Evolutionary conservation across 768 basidiomycete genomes (phyloP).

Genomic region (Phanerodontia chrysosporium): DNA sequence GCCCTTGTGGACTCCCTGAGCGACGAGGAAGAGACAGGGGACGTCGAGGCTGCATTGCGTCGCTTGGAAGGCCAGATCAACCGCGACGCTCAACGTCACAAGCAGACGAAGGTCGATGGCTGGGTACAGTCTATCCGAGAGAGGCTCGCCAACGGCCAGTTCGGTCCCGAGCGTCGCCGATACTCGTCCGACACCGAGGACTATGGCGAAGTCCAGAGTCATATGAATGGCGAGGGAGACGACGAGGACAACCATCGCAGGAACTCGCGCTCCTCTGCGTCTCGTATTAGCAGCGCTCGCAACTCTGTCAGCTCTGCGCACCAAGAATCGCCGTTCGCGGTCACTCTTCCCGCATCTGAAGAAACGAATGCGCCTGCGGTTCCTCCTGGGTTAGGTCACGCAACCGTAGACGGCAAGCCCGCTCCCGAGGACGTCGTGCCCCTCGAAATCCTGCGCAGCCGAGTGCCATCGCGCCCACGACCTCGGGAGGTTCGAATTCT

Average conservation of each 20-base stretch:
- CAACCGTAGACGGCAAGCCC: slow-evolving; percentile 41
- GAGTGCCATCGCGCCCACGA: slow-evolving; percentile 40
- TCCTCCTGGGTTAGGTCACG: slow-evolving; percentile 1
- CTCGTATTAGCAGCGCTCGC: slow-evolving; percentile 1
- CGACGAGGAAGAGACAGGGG: slow-evolving; percentile 72
- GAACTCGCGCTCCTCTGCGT: background rate
- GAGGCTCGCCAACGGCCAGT: slow-evolving; percentile 60
- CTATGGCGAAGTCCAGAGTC: slow-evolving; percentile 21
- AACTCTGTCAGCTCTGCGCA: slow-evolving; percentile 13
- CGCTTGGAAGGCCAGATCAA: slow-evolving; percentile 87
- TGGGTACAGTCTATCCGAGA: slow-evolving; percentile 76
- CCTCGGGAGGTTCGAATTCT: too few species aligned
- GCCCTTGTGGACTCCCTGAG: slow-evolving; percentile 68
- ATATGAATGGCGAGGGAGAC: slow-evolving; percentile 3
- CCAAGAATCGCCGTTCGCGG: slow-evolving; percentile 4
- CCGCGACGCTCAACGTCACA: slow-evolving; percentile 62
- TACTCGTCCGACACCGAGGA: slow-evolving; percentile 49
- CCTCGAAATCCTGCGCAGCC: slow-evolving; percentile 59
- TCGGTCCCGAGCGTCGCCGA: slow-evolving; percentile 35
- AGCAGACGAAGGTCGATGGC: slow-evolving; percentile 71
- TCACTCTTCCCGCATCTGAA: slow-evolving; percentile 25
- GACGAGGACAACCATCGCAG: slow-evolving; percentile 8
- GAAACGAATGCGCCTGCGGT: slow-evolving; percentile 4
- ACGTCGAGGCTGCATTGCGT: slow-evolving; percentile 76
- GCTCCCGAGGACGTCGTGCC: slow-evolving; percentile 61